Evolutionary conservation across 371 early-diverging fungal species (phyloP).

Genomic region (Mortierella sp.): DNA sequence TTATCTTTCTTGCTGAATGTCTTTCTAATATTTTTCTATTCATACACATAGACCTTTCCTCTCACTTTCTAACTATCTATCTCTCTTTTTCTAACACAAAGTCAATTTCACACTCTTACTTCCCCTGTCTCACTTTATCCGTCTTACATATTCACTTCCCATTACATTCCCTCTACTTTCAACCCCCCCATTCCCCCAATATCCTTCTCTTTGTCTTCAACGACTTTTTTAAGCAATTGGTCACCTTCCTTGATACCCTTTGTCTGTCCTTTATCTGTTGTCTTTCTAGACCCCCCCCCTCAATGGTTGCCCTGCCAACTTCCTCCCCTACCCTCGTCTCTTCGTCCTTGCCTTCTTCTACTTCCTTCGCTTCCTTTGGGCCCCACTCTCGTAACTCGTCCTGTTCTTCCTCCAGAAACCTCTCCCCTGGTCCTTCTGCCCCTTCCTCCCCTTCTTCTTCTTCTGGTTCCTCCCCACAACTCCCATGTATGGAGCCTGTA

Average conservation of each 20-base stretch:
- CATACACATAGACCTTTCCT: slow-evolving; percentile 9
- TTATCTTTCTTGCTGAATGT: too few species aligned
- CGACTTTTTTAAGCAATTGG: not conserved
- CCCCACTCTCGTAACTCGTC: slow-evolving; percentile 15
- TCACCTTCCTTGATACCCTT: not conserved
- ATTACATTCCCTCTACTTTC: slow-evolving; percentile 7
- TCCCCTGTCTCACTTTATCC: not conserved
- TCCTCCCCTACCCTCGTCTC: slow-evolving; percentile 40
- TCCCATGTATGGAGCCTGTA: slow-evolving; percentile 38
- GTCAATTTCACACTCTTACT: too few species aligned
- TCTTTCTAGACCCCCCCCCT: not conserved
- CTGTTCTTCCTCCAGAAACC: slow-evolving; percentile 18
- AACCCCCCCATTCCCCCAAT: not conserved
- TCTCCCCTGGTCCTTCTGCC: slow-evolving; percentile 26
- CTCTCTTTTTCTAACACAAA: not conserved
- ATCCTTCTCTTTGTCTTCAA: not conserved
- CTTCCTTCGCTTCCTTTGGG: slow-evolving; percentile 20
- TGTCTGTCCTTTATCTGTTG: not conserved
- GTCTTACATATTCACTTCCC: not conserved
- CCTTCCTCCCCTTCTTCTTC: slow-evolving; percentile 33
- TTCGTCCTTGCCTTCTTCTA: slow-evolving; percentile 15
- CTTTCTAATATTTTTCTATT: too few species aligned
- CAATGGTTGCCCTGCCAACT: slow-evolving; percentile 42
- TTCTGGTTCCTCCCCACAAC: slow-evolving; percentile 33
- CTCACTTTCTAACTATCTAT: not conserved